Conservation (phyloP, 2,329 filamentous ascomycete genomes). For the Penicillium sp. region DNA sequence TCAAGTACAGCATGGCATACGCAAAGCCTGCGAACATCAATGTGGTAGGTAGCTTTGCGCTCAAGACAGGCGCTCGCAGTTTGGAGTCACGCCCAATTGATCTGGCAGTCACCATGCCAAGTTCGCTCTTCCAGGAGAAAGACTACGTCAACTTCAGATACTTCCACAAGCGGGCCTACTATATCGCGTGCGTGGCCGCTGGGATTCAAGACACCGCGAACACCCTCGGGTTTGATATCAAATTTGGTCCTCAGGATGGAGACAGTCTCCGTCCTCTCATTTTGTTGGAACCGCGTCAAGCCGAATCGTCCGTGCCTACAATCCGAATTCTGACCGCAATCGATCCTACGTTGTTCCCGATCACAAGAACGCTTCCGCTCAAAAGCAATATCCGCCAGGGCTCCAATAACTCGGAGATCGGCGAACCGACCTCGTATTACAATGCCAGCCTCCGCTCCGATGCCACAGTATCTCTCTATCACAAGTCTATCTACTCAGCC, state of each 20-base stretch:
- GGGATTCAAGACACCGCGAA: slow-evolving; percentile 60
- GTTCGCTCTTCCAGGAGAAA: slow-evolving; percentile 80
- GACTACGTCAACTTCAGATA: slow-evolving; percentile 92
- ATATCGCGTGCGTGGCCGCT: slow-evolving; percentile 76
- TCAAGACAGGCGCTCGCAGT: slow-evolving; percentile 69
- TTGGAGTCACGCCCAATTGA: slow-evolving; percentile 63
- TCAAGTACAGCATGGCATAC: slow-evolving; percentile 79
- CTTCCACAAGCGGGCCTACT: slow-evolving; percentile 92
- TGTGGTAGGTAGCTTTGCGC: slow-evolving; percentile 82
- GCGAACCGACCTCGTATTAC: slow-evolving; percentile 75
- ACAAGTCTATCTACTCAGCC: slow-evolving; percentile 71
- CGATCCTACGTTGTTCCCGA: slow-evolving; percentile 67
- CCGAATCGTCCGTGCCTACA: slow-evolving; percentile 37
- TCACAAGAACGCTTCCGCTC: slow-evolving; percentile 67
- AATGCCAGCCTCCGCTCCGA: slow-evolving; percentile 83
- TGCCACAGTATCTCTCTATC: slow-evolving; percentile 68
- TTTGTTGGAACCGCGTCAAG: slow-evolving; percentile 42
- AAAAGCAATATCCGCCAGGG: slow-evolving; percentile 68
- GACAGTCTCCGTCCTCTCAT: slow-evolving; percentile 74
- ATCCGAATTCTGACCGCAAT: slow-evolving; percentile 73
- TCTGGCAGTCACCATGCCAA: slow-evolving; percentile 83
- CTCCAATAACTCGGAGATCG: slow-evolving; percentile 35
- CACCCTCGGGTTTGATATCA: slow-evolving; percentile 55
- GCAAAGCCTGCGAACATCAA: slow-evolving; percentile 75
- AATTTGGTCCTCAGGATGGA: slow-evolving; percentile 68